phyloP scores from a whole-genome alignment of 805 yeast genomes.

The Ogataea henricii region DNA sequence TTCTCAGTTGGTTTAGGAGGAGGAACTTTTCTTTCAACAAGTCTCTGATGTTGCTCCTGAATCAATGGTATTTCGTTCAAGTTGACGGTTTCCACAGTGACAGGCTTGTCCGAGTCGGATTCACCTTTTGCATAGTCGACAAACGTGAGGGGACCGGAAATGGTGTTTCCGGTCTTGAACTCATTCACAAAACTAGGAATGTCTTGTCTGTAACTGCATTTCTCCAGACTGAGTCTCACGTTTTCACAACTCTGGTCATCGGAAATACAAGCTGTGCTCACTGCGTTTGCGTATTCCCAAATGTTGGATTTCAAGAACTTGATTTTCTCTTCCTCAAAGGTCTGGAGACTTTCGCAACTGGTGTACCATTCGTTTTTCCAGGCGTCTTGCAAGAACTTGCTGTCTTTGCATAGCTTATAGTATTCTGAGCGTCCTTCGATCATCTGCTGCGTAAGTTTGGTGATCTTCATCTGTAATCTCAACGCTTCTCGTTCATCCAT shows the following conservation, averaged over 20 bases:
- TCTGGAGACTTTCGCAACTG: slow-evolving; percentile 63
- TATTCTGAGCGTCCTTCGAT: slow-evolving; percentile 53
- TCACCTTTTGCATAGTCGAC: slow-evolving; percentile 53
- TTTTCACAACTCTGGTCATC: slow-evolving; percentile 77
- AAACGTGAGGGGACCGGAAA: slow-evolving; percentile 60
- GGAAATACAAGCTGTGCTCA: slow-evolving; percentile 74
- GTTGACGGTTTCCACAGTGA: slow-evolving; percentile 11
- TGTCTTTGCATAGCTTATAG: slow-evolving; percentile 52
- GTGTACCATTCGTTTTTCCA: slow-evolving; percentile 76
- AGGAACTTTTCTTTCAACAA: slow-evolving; percentile 23
- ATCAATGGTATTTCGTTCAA: slow-evolving; percentile 23
- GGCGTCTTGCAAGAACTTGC: slow-evolving; percentile 56
- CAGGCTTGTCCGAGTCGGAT: slow-evolving; percentile 5
- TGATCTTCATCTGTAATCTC: slow-evolving; percentile 55
- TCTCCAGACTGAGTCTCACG: slow-evolving; percentile 66
- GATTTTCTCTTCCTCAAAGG: slow-evolving; percentile 70
- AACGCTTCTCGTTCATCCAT: slow-evolving; percentile 76
- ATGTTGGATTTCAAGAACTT: slow-evolving; percentile 67
- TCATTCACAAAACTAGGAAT: slow-evolving; percentile 52
- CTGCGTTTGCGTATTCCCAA: slow-evolving; percentile 76
- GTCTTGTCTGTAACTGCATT: slow-evolving; percentile 64
- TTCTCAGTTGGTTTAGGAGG: slow-evolving; percentile 33
- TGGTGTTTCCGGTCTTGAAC: slow-evolving; percentile 65
- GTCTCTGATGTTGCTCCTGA: slow-evolving; percentile 15
- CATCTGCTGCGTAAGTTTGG: slow-evolving; percentile 47